Conservation (phyloP, 106 monocot species). For the Dactylorhiza incarnata region DNA sequence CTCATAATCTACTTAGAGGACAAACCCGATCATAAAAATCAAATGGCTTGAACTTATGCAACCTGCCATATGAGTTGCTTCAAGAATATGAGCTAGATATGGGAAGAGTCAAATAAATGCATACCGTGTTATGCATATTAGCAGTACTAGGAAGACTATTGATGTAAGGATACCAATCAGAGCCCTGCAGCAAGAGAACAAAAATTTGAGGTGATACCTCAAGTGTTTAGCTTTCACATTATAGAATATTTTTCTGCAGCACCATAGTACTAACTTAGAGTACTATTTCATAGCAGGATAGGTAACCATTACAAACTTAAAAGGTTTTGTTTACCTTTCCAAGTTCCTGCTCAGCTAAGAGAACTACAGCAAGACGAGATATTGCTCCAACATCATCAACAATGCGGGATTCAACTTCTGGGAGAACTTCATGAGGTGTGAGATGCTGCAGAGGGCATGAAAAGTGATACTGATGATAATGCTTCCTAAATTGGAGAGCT, state of each 20-base stretch:
- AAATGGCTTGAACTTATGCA: no score
- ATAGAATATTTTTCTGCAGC: not conserved
- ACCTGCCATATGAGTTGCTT: no score
- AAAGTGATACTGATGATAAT: not conserved
- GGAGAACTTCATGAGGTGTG: constrained; percentile 32
- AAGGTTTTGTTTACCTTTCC: constrained; percentile 34
- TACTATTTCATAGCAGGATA: not conserved
- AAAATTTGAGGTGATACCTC: not conserved
- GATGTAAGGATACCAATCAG: constrained; percentile 75
- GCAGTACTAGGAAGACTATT: constrained; percentile 39
- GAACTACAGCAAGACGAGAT: constrained; percentile 48
- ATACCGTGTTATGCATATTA: constrained; percentile 87
- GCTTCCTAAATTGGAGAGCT: not conserved
- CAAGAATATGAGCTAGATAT: not conserved
- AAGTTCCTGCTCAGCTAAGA: constrained; percentile 58
- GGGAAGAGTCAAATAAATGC: not conserved
- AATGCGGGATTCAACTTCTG: constrained; percentile 34
- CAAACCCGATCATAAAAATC: no score
- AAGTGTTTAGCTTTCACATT: not conserved
- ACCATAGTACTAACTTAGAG: not conserved
- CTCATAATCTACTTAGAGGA: not conserved
- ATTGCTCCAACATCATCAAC: constrained; percentile 30
- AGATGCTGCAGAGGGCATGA: constrained; percentile 48
- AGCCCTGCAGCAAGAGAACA: constrained; percentile 33
- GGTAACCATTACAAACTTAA: not conserved